Conservation (phyloP, 805 yeast species). For the Candida alai region DNA sequence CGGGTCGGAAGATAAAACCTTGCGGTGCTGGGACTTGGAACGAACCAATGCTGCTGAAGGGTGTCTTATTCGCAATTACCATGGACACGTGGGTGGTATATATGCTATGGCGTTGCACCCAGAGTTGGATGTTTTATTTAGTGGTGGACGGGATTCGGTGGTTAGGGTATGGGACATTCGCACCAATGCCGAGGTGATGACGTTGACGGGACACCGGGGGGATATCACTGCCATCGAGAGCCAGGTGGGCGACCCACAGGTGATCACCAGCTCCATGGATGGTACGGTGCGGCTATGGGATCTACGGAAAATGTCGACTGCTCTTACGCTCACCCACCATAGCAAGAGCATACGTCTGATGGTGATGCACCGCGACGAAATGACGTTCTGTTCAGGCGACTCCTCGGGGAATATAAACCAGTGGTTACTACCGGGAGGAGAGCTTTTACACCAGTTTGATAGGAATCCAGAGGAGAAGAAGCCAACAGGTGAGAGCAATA, state of each 20-base stretch:
- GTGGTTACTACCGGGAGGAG: constrained; percentile 80
- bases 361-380: constrained; percentile 61
- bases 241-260: constrained; percentile 77
- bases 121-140: constrained; percentile 72
- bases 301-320: constrained; percentile 69
- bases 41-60: constrained; percentile 57
- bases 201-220: constrained; percentile 75
- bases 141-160: constrained; percentile 87
- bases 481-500: constrained; percentile 21
- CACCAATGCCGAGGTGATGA: constrained; percentile 68
- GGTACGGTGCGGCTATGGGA: constrained; percentile 90
- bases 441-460: constrained; percentile 55
- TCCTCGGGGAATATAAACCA: constrained; percentile 71
- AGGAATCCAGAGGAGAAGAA: constrained; percentile 31
- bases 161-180: constrained; percentile 94
- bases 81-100: constrained; percentile 91
- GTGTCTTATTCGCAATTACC: constrained; percentile 70
- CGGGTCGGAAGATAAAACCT: constrained; percentile 89
- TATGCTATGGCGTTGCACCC: constrained; percentile 85
- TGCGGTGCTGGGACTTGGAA: constrained; percentile 95
- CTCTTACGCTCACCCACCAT: constrained; percentile 78
- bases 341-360: constrained; percentile 75
- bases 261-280: constrained; percentile 80
- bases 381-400: constrained; percentile 76
- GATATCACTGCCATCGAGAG: constrained; percentile 69